Percentiles rank a stretch among this genome's conserved stretches.
These are phyloP conservation scores for Bipolaris victoriae DNA, from an alignment of 2,329 filamentous ascomycete genomes.

Conservation along the genomic window DNA sequence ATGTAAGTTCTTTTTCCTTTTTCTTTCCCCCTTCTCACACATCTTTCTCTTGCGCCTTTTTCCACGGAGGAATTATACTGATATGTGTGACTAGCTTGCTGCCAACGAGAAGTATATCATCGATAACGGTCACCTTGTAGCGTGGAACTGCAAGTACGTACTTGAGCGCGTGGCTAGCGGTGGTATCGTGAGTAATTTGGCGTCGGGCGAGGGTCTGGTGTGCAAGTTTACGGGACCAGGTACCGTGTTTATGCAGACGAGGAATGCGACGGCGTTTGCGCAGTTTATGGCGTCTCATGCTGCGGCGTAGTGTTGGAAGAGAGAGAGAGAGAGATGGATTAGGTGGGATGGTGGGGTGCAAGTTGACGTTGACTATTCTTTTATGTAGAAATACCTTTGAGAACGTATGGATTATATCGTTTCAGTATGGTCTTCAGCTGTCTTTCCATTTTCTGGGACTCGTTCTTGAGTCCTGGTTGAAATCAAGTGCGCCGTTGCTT, in stretches of 20 bases:
- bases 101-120: conserved; percentile 82
- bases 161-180: conserved; percentile 90
- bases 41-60: neutral
- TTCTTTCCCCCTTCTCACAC: no score
- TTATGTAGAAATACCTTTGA: no score
- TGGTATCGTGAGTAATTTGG: conserved; percentile 86
- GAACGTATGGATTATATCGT: no score
- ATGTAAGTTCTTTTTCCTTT: conserved; percentile 65
- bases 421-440: no score
- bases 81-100: conserved; percentile 3
- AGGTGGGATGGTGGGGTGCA: no score
- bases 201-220: conserved; percentile 84
- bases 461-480: no score
- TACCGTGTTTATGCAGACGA: conserved; percentile 89
- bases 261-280: conserved; percentile 74
- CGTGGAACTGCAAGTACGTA: conserved; percentile 95
- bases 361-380: neutral
- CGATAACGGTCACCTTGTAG: conserved; percentile 90
- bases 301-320: neutral
- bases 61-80: neutral
- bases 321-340: neutral
- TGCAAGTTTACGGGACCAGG: conserved; percentile 93
- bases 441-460: no score
- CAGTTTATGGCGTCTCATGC: conserved; percentile 54
- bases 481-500: neutral